Conservation (phyloP, 1,284 basidiomycete genomes). For the Neolentinus lepideus region DNA sequence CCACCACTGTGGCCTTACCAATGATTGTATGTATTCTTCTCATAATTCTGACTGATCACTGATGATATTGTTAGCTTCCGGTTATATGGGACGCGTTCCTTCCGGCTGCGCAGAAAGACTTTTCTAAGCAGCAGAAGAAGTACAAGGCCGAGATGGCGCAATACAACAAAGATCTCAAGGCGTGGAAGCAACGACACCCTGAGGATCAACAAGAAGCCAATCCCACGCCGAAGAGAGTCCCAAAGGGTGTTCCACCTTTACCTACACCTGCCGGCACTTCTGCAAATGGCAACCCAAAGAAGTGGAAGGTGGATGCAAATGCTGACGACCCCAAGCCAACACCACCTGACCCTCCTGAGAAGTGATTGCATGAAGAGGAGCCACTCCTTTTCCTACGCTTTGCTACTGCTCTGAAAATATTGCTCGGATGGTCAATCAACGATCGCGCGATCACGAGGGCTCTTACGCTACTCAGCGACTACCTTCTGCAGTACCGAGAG, state of each 20-base stretch:
- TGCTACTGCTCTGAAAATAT: conserved; percentile 11
- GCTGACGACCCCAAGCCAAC: no score
- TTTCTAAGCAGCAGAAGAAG: no score
- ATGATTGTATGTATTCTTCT: conserved; percentile 16
- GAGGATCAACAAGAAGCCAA: no score
- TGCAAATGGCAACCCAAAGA: conserved; percentile 1
- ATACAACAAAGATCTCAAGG: no score
- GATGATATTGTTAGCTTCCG: background rate
- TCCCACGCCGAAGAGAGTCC: no score
- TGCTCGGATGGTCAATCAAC: conserved; percentile 6
- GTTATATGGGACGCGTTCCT: conserved; percentile 7
- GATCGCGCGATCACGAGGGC: background rate
- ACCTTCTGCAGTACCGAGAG: no score
- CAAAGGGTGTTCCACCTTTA: no score
- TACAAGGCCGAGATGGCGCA: no score
- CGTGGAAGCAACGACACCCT: no score
- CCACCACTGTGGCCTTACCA: conserved; percentile 13
- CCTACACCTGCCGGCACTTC: no score
- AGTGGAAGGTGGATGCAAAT: conserved; percentile 2
- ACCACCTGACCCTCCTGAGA: background rate
- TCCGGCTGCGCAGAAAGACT: conserved; percentile 11
- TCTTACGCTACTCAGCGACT: no score
- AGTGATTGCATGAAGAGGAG: conserved; percentile 8
- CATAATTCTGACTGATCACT: background rate
- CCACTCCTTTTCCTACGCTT: conserved; percentile 6